These are phyloP conservation scores for Seiridium unicorne DNA, from an alignment of 2,329 filamentous ascomycete genomes.

Conservation along the genomic window DNA sequence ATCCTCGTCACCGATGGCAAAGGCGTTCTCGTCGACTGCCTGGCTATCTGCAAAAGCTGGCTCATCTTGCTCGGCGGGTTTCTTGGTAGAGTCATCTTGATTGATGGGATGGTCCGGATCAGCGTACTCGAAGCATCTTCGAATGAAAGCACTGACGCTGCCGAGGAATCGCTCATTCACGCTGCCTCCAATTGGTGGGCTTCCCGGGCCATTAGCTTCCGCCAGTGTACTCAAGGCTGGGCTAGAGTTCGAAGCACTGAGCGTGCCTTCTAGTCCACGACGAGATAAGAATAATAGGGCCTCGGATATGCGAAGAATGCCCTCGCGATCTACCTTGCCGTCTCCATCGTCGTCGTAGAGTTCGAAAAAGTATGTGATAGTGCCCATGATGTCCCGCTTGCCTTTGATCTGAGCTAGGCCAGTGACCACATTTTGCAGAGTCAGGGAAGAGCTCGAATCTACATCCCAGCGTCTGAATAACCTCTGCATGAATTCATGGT, in stretches of 20 bases:
- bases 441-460: conserved; percentile 73
- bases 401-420: conserved; percentile 91
- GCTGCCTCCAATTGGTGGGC: conserved; percentile 49
- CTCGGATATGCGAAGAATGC: conserved; percentile 92
- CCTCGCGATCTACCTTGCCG: conserved; percentile 90
- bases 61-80: conserved; percentile 21
- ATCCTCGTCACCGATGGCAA: conserved; percentile 67
- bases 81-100: conserved; percentile 33
- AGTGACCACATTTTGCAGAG: conserved; percentile 86
- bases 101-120: conserved; percentile 80
- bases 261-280: conserved; percentile 75
- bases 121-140: conserved; percentile 95
- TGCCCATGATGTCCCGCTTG: conserved; percentile 93
- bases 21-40: conserved; percentile 47
- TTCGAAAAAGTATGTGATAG: conserved; percentile 97
- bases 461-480: conserved; percentile 88
- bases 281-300: conserved; percentile 89
- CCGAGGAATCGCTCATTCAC: conserved; percentile 87
- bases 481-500: conserved; percentile 91
- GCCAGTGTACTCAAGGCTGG: conserved; percentile 47
- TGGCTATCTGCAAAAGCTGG: conserved; percentile 17
- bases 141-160: conserved; percentile 93
- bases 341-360: conserved; percentile 92
- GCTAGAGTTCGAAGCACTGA: conserved; percentile 63
- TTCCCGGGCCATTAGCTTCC: conserved; percentile 31